Percentiles rank a stretch among this genome's conserved stretches.
Evolutionary conservation across 768 basidiomycete species (phyloP).

Genomic region (Suillus sp.): DNA sequence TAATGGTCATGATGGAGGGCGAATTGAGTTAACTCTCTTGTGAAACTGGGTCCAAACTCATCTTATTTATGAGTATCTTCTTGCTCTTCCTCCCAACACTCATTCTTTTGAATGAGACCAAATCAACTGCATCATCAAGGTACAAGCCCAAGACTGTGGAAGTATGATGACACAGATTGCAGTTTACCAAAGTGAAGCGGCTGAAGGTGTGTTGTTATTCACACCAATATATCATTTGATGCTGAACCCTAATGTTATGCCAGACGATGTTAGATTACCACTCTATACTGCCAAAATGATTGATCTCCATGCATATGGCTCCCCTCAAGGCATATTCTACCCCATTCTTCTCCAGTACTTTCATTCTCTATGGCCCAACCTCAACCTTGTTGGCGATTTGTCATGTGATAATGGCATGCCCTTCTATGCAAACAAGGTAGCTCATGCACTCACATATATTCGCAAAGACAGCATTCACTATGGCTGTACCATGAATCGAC

Average conservation of each 20-base stretch:
- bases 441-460: conserved; percentile 1
- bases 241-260: no score
- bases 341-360: conserved; percentile 1
- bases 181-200: background rate
- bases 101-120: conserved; percentile 12
- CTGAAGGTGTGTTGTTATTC: background rate
- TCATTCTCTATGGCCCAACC: background rate
- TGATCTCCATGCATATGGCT: background rate
- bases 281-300: background rate
- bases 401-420: background rate
- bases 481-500: background rate
- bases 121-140: conserved; percentile 18
- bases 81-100: conserved; percentile 21
- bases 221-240: background rate
- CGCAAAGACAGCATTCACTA: conserved; percentile 4
- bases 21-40: conserved; percentile 34
- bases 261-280: conserved; percentile 1
- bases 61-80: conserved; percentile 26
- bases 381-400: background rate
- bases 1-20: conserved; percentile 34
- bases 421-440: conserved; percentile 3
- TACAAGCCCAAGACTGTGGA: conserved; percentile 14
- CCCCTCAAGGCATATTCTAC: background rate
- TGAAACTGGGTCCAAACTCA: conserved; percentile 30
- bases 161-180: background rate